These are phyloP conservation scores for Zangia roseola DNA, from an alignment of 768 basidiomycete species.

Conservation along the genomic window DNA sequence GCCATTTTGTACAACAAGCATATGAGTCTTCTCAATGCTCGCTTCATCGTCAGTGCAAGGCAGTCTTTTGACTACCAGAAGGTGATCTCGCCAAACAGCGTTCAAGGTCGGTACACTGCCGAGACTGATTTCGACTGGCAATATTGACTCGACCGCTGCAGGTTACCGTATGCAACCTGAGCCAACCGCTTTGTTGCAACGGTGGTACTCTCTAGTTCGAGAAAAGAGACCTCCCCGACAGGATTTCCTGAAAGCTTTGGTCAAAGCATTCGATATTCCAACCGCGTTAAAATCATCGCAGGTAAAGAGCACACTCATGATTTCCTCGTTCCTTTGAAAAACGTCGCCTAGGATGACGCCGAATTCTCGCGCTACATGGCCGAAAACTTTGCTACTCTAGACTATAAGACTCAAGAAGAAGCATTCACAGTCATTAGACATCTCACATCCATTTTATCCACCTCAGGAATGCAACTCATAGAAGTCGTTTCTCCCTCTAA, in stretches of 20 bases:
- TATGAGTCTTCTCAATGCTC: slow-evolving; percentile 81
- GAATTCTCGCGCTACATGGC: slow-evolving; percentile 90
- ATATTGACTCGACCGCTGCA: slow-evolving; percentile 23
- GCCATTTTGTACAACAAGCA: slow-evolving; percentile 85
- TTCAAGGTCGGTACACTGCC: slow-evolving; percentile 47
- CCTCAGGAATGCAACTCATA: slow-evolving; percentile 78
- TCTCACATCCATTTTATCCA: slow-evolving; percentile 73
- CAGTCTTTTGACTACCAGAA: slow-evolving; percentile 84
- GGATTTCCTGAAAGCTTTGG: slow-evolving; percentile 82
- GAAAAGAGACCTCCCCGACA: slow-evolving; percentile 87
- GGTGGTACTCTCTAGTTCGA: slow-evolving; percentile 89
- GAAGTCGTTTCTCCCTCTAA: slow-evolving; percentile 72
- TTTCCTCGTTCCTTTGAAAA: not conserved
- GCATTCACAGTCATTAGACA: slow-evolving; percentile 80
- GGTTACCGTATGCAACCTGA: slow-evolving; percentile 65
- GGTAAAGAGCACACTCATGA: slow-evolving; percentile 33
- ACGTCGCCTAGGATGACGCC: slow-evolving; percentile 62
- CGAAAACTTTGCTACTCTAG: slow-evolving; percentile 89
- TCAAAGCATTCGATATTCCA: slow-evolving; percentile 80
- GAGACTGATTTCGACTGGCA: not conserved
- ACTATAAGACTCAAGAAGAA: slow-evolving; percentile 96
- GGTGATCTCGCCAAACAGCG: slow-evolving; percentile 43
- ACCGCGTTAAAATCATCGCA: slow-evolving; percentile 55
- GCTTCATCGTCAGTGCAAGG: slow-evolving; percentile 77
- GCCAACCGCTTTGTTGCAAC: slow-evolving; percentile 74